Base-by-base conservation (phyloP, 108 stramenopile genomes). In the Nannochloropsis granulata region DNA sequence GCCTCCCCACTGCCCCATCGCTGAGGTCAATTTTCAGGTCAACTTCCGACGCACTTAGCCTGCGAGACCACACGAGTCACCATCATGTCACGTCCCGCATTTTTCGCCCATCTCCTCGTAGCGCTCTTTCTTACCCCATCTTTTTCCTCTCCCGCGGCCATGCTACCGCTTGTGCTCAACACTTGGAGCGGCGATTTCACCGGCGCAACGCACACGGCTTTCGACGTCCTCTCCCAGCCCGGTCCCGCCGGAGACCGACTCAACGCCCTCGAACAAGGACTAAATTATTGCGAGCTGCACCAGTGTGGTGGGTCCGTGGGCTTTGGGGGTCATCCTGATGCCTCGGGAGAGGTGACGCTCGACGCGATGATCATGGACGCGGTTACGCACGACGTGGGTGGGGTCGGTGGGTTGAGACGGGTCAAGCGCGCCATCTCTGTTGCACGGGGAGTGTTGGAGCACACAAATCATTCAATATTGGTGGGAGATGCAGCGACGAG, bases 301-400 rank as follows among this genome's bases (percentile, higher is more conserved):
- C 86, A 43, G 12, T 86, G 86, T 79, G 86, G 82, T 16, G 82
- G 86, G 24, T 83, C 82, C 79, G 86, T 86, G 34, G 86, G 89
- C 8, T 90, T 81, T 78, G 85, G 89, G 84, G 9, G 87, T 83
- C 24, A 89, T 23, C 88, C 89, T 12, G 89, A 90, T 43, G 81
- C 85, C 43, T 43, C 26, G 13, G 89, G 86, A 11, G 83, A 86
- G 79, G 88, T 88, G 12, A 89, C 88, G 23, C 84, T 90, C 9
- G 89, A 90, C 19, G 89, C 89, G 13, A 89, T 90, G 89, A 86
- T 90, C 14, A 89, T 90, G 89, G 84, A 85, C 34, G 89, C 88
- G 13, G 80, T 86, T 5, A 83, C 34, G 23, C 84, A 88, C 45
- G 43, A 84, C 42, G 89, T 89, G 25, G 89, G 89, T 43, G 85